phyloP scores from a whole-genome alignment of 495 filamentous ascomycete genomes.

The Penicillium bovifimosum region DNA sequence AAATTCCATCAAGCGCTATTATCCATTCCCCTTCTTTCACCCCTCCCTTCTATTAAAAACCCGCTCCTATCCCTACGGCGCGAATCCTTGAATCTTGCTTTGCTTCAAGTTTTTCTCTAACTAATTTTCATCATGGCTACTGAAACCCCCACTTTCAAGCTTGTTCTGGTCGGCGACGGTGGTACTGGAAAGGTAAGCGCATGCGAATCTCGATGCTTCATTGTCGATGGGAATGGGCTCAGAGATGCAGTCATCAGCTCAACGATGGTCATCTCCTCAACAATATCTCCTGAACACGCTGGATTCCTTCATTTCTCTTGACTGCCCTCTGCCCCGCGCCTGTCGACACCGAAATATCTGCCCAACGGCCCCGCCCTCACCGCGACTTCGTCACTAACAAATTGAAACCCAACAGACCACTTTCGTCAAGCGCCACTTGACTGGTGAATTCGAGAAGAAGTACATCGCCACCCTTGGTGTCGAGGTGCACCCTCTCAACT shows the following conservation, averaged over 20 bases:
- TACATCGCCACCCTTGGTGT: slow-evolving; percentile 99
- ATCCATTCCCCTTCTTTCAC: slow-evolving; percentile 23
- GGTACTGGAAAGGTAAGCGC: slow-evolving; percentile 95
- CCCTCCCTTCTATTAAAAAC: slow-evolving; percentile 19
- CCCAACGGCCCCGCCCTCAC: slow-evolving; percentile 21
- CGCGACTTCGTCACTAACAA: slow-evolving; percentile 26
- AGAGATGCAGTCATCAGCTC: neutral
- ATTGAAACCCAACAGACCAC: slow-evolving; percentile 66
- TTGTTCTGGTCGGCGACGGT: slow-evolving; percentile 98
- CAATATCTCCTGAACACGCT: slow-evolving; percentile 1
- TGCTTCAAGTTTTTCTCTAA: slow-evolving; percentile 3
- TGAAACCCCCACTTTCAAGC: slow-evolving; percentile 85
- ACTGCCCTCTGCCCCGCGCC: slow-evolving; percentile 22
- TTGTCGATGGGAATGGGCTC: slow-evolving; percentile 3
- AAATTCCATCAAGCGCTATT: slow-evolving; percentile 42
- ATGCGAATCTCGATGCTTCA: slow-evolving; percentile 5
- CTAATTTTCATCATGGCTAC: slow-evolving; percentile 53
- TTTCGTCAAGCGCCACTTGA: slow-evolving; percentile 99
- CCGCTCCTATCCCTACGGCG: slow-evolving; percentile 7
- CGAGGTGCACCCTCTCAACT: slow-evolving; percentile 92
- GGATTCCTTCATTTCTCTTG: neutral
- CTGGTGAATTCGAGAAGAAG: slow-evolving; percentile 99
- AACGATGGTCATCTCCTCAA: neutral
- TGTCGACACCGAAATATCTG: slow-evolving; percentile 32
- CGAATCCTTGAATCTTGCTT: neutral